Evolutionary conservation across 2,329 filamentous ascomycete species (phyloP), one percentile per base, ranked within the genome.

Genomic region (Colletotrichum eleusines): DNA sequence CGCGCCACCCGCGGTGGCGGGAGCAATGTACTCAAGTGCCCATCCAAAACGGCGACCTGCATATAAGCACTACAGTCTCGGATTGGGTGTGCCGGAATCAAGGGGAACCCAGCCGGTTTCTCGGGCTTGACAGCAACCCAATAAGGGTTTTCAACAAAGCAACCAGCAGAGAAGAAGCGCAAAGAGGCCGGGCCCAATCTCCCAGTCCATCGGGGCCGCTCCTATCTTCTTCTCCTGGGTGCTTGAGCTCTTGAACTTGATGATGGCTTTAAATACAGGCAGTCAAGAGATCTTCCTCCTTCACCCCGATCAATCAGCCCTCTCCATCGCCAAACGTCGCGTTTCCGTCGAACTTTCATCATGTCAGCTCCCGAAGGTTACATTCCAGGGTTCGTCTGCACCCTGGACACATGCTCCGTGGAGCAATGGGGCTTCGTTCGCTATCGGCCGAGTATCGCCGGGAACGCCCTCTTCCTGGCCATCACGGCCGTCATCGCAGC

Each of bases 331-430:
- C 35, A 40, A 23, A 9, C 38, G 12, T 18, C 20, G 23, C 33
- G 38, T 57, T 11, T 26, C 54, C 1, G 14, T 38, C n/a, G 40
- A 40, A n/a, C n/a, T 40, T 31, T 26, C 12, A 18, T 23, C 33
- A 57, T 57, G 54, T 57, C 54, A 38, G 54, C 54, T 38, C 54
- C 54, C n/a, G 54, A 57, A 57, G 54, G 54, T 38, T 57, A 40
- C 54, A 57, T 57, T 57, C 54, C 54, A 40, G 54, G 54, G 38
- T 57, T 57, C 33, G 54, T 57, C 54, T 57, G 54, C 54, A 57
- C 54, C 23, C 54, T 57, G 11, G 54, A 57, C 54, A 57, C 54
- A 23, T 57, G 54, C 33, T 57, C 54, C 33, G 54, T 57, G 20
- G 33, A 57, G 18, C 33, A 57, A 40, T 57, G 54, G 54, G 54